Conservation (phyloP, 305 asterid species). For the Solanum chacoense region DNA sequence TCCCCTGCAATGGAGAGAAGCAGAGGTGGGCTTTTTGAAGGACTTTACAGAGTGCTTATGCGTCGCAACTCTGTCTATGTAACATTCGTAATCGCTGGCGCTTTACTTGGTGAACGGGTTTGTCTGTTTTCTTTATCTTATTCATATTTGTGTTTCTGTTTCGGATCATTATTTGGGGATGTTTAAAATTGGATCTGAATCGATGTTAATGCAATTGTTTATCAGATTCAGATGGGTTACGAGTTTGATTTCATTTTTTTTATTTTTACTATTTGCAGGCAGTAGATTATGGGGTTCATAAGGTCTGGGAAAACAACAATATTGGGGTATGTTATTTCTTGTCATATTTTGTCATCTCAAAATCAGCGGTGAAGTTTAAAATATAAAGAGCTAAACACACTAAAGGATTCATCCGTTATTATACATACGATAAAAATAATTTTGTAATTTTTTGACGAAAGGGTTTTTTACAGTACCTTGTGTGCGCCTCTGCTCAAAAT, state of each 20-base stretch:
- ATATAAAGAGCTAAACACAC: too few relatives aligned
- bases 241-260: background rate
- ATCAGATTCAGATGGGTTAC: background rate
- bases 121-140: background rate
- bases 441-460: background rate
- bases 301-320: conserved; percentile 65
- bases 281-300: conserved; percentile 73
- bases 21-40: conserved; percentile 38
- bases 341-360: background rate
- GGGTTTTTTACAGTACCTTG: background rate
- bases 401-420: too few relatives aligned
- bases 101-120: conserved; percentile 87
- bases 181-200: conserved; percentile 2
- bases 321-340: conserved; percentile 31
- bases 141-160: background rate
- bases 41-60: conserved; percentile 62
- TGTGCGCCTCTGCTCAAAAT: too few relatives aligned
- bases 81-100: conserved; percentile 87
- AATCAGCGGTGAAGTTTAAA: too few relatives aligned
- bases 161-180: conserved; percentile 4
- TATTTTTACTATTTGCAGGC: conserved; percentile 40
- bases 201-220: background rate
- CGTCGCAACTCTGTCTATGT: conserved; percentile 79
- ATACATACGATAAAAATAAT: background rate
- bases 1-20: background rate